These are phyloP conservation scores for Penicillium alfredii DNA, from an alignment of 495 filamentous ascomycete genomes.

Conservation along the genomic window DNA sequence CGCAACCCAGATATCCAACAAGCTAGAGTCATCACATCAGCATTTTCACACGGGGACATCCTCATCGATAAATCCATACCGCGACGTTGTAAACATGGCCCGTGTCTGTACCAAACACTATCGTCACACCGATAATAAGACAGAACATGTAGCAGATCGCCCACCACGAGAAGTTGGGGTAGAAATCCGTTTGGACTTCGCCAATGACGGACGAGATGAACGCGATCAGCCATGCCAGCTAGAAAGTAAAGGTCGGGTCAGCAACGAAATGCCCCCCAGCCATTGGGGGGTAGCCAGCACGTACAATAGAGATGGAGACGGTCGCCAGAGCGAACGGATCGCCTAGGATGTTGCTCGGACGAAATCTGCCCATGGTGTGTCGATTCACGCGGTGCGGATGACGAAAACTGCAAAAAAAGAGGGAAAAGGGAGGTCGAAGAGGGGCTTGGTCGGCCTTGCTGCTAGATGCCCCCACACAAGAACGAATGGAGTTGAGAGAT, in stretches of 20 bases:
- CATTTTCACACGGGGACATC: background rate
- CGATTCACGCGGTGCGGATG: conserved; percentile 10
- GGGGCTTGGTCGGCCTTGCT: too few species aligned
- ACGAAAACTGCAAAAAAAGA: too few species aligned
- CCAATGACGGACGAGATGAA: conserved; percentile 81
- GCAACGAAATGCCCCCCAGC: too few species aligned
- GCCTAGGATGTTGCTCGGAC: conserved; percentile 81
- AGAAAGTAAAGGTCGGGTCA: conserved; percentile 7
- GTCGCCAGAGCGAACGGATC: conserved; percentile 96
- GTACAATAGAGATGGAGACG: conserved; percentile 82
- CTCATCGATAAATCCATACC: conserved; percentile 44
- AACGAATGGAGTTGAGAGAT: too few species aligned
- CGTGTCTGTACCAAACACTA: conserved; percentile 76
- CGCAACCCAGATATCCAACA: conserved; percentile 77
- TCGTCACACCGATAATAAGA: conserved; percentile 68
- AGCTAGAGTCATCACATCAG: conserved; percentile 39
- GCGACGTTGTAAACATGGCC: conserved; percentile 85
- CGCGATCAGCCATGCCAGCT: conserved; percentile 93
- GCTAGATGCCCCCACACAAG: too few species aligned
- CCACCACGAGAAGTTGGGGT: conserved; percentile 90
- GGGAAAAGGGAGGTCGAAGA: too few species aligned
- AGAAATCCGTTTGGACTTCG: conserved; percentile 46
- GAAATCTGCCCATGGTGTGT: conserved; percentile 53
- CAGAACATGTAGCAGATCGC: conserved; percentile 78
- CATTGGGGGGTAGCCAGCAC: conserved; percentile 30